Percentiles rank a stretch among this genome's conserved stretches.
Conservation (phyloP, 768 basidiomycete genomes). For the Kwoniella sp. region DNA sequence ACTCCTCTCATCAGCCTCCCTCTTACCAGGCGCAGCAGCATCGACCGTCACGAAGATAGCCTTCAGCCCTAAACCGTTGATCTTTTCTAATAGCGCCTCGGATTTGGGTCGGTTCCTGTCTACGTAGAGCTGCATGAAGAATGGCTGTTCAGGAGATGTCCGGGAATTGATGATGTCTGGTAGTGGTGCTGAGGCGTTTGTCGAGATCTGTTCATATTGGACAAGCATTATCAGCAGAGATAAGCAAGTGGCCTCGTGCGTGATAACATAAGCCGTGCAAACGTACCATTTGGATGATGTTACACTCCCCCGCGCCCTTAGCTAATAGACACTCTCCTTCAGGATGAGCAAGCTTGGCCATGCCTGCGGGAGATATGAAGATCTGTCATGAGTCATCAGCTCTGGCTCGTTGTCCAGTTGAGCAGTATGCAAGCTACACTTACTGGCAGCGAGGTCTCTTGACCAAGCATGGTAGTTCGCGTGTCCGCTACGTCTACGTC, state of each 20-base stretch:
- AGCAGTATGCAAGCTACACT: too few relatives aligned
- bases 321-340: conserved; percentile 54
- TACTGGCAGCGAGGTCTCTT: conserved; percentile 49
- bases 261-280: too few relatives aligned
- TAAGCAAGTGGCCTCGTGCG: too few relatives aligned
- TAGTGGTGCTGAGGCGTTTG: conserved; percentile 56
- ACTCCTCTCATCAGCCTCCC: conserved; percentile 54
- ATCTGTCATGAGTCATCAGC: conserved; percentile 30
- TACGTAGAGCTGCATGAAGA: conserved; percentile 57
- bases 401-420: not conserved
- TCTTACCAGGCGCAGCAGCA: conserved; percentile 54
- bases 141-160: conserved; percentile 38
- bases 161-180: conserved; percentile 46
- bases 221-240: too few relatives aligned
- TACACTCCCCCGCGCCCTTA: conserved; percentile 46
- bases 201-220: conserved; percentile 55
- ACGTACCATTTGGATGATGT: conserved; percentile 51
- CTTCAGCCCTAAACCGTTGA: conserved; percentile 51
- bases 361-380: conserved; percentile 57
- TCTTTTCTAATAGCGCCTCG: conserved; percentile 48
- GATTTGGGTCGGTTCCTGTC: conserved; percentile 51
- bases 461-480: conserved; percentile 51
- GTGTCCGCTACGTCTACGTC: conserved; percentile 54
- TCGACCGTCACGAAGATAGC: conserved; percentile 56
- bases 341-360: conserved; percentile 57